Conservation (phyloP, 2,329 filamentous ascomycete species). For the Penicillium sp. region DNA sequence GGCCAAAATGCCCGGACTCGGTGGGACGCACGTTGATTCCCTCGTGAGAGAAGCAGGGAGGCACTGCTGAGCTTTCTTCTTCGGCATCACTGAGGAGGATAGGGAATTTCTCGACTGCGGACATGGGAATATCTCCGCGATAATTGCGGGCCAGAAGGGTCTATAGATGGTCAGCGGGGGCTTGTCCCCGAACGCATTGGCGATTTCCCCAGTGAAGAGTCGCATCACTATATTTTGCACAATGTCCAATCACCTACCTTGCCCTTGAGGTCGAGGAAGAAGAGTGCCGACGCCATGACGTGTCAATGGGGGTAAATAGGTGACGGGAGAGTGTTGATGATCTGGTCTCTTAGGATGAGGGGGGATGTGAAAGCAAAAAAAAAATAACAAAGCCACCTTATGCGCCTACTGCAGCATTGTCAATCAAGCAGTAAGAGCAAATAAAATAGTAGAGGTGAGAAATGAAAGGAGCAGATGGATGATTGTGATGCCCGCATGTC, state of each 20-base stretch:
- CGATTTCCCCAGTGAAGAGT: background rate
- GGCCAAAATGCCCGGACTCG: background rate
- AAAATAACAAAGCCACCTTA: slow-evolving; percentile 1
- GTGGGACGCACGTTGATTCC: slow-evolving; percentile 80
- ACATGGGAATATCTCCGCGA: slow-evolving; percentile 98
- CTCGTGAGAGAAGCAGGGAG: slow-evolving; percentile 96
- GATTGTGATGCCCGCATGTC: slow-evolving; percentile 13
- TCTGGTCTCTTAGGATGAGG: slow-evolving; percentile 1
- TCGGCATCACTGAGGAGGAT: slow-evolving; percentile 94
- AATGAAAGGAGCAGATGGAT: slow-evolving; percentile 3
- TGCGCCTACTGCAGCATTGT: slow-evolving; percentile 13
- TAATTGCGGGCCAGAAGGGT: slow-evolving; percentile 98
- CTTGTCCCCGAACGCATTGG: slow-evolving; percentile 23
- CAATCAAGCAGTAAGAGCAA: background rate
- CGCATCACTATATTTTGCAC: background rate
- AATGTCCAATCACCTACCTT: slow-evolving; percentile 63
- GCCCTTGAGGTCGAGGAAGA: slow-evolving; percentile 99
- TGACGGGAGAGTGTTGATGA: slow-evolving; percentile 5
- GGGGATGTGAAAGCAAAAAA: background rate
- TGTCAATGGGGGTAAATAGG: slow-evolving; percentile 17
- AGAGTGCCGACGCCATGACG: slow-evolving; percentile 92
- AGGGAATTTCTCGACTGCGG: slow-evolving; percentile 96
- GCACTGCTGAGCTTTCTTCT: slow-evolving; percentile 96
- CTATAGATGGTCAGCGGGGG: slow-evolving; percentile 48
- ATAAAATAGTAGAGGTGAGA: background rate